Evolutionary conservation across 2,329 filamentous ascomycete species (phyloP).

Genomic region (Pseudogymnoascus sp.): DNA sequence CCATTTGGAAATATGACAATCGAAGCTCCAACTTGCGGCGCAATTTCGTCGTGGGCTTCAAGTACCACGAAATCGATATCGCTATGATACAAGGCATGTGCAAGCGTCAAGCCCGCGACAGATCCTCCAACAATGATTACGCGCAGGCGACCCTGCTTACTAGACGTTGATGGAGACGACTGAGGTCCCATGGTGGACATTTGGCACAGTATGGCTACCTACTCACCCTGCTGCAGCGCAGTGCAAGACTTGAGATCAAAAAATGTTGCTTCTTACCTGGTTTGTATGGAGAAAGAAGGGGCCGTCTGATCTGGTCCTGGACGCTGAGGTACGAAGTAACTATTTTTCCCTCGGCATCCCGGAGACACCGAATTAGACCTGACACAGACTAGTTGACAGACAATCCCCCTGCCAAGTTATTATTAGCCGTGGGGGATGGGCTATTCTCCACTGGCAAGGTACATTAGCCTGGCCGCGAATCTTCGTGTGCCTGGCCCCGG

Average conservation of each 20-base stretch:
- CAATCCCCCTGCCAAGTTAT: neutral
- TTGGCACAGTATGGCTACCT: neutral
- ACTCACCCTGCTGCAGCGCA: neutral
- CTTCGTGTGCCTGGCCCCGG: too few species aligned
- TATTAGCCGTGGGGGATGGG: neutral
- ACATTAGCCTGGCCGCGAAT: too few species aligned
- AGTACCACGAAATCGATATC: conserved; percentile 43
- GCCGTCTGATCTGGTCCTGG: too few species aligned
- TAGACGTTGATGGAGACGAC: neutral
- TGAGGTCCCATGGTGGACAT: neutral
- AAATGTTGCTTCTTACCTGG: neutral
- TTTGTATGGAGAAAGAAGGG: neutral
- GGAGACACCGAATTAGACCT: neutral
- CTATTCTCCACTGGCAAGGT: neutral
- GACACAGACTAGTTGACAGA: neutral
- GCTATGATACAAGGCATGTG: conserved; percentile 38
- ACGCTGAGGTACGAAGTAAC: neutral
- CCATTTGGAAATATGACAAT: conserved; percentile 40
- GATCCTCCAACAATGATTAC: conserved; percentile 45
- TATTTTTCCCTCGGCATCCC: neutral
- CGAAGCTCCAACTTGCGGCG: conserved; percentile 40
- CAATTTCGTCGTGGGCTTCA: conserved; percentile 36
- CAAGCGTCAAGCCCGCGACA: conserved; percentile 40
- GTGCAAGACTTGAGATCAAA: neutral
- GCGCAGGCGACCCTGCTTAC: conserved; percentile 19